Evolutionary conservation across 2,329 filamentous ascomycete genomes (phyloP), one percentile per base, ranked within the genome.

Genomic region (Talaromyces sp.): DNA sequence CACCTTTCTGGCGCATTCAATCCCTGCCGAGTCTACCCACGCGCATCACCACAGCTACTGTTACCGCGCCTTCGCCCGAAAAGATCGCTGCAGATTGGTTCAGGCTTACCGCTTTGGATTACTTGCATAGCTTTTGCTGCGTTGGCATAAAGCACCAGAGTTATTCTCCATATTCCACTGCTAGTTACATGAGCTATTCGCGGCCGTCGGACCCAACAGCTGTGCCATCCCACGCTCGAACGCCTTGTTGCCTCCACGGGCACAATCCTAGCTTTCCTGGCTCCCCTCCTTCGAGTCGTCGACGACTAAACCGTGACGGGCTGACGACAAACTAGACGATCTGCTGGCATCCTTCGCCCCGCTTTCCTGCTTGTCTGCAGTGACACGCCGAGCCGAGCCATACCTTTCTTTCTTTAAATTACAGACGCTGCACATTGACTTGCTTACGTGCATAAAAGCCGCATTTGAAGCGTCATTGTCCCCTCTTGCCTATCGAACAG

Each of bases 391-490:
- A 41, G 49, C 47, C 60, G 61, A 63, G 52, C 61, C 61, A 47
- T 57, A 57, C 50, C 39, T 22, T 56, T 63, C 39, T 57, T 37
- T 57, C 16, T 31, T 39, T 62, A 63, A 60, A 50, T 49, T 45
- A 27, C 37, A 60, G 58, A 31, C 49, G 63, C 66, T 58, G 66
- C 62, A 60, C 47, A 50, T 67, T 58, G 58, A 60, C 62, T 58
- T 64, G 43, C 58, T 68, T 68, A 65, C 66, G 65, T 68, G 66
- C 66, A 68, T 68, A 57, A 66, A 63, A 65, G 59, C 54, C 60
- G 64, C 62, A 57, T 61, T 52, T 50, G 62, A 43, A 65, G 54
- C 56, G 43, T 64, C 66, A 59, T 67, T 63, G 63, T 62, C 61
- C 62, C 49, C 58, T 62, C 57, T 43, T 58, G 57, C 39, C 52